Evolutionary conservation across 1,284 basidiomycete species (phyloP).

Genomic region (Apiotrichum siamense): DNA sequence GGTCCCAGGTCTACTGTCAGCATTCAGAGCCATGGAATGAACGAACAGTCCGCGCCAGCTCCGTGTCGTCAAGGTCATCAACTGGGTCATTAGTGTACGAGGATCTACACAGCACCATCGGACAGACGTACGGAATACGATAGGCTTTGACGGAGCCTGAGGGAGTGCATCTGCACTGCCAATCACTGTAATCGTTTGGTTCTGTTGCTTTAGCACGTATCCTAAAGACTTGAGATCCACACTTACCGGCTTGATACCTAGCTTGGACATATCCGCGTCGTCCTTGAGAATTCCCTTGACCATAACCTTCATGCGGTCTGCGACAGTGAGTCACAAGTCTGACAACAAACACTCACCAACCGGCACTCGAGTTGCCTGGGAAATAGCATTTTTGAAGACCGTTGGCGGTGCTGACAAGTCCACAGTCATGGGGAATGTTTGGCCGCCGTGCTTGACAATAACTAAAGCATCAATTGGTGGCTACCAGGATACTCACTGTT

Average conservation of each 20-base stretch:
- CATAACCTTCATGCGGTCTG: constrained; percentile 95
- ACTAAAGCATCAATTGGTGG: too few relatives aligned
- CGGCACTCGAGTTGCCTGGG: too few relatives aligned
- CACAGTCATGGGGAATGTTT: too few relatives aligned
- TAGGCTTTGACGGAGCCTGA: constrained; percentile 68
- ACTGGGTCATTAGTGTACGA: constrained; percentile 18
- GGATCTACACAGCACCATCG: not conserved
- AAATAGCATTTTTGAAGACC: too few relatives aligned
- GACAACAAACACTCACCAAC: too few relatives aligned
- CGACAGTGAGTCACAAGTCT: not conserved
- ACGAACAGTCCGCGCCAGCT: constrained; percentile 70
- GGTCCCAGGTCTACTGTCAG: constrained; percentile 52
- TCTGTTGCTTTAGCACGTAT: not conserved
- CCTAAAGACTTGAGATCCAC: not conserved
- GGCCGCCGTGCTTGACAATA: too few relatives aligned
- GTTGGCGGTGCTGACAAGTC: too few relatives aligned
- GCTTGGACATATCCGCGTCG: constrained; percentile 74
- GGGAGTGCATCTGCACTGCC: constrained; percentile 89
- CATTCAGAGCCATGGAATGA: not conserved
- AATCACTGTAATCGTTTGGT: constrained; percentile 55
- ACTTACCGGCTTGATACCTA: constrained; percentile 69
- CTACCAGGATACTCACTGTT: too few relatives aligned
- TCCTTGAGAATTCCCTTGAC: constrained; percentile 75
- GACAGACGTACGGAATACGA: constrained; percentile 57
- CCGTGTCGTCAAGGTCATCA: constrained; percentile 76